Evolutionary conservation across 306 rosid genomes (phyloP).

Genomic region (Senna siamea): DNA sequence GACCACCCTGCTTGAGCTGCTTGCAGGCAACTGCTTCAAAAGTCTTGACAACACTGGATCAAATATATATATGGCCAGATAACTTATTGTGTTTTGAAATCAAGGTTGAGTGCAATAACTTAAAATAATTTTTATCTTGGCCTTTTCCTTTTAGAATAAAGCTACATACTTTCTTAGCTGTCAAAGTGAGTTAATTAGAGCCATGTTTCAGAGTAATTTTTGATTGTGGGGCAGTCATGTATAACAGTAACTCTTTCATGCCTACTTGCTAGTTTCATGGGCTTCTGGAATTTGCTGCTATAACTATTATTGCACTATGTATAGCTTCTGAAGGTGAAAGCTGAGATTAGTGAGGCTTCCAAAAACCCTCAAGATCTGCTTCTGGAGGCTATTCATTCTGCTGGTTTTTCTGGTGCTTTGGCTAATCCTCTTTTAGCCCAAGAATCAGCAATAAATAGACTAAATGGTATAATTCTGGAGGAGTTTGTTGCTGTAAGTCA

Average conservation of each 20-base stretch:
- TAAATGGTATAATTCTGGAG: slow-evolving; percentile 68
- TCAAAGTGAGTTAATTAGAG: slow-evolving; percentile 11
- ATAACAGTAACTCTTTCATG: slow-evolving; percentile 6
- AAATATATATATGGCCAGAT: slow-evolving; percentile 1
- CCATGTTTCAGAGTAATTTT: not conserved
- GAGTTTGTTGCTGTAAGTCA: slow-evolving; percentile 85
- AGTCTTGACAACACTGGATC: not conserved
- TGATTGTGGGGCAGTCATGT: slow-evolving; percentile 4
- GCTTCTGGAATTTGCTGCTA: slow-evolving; percentile 15
- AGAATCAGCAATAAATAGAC: slow-evolving; percentile 60
- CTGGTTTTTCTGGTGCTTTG: slow-evolving; percentile 84
- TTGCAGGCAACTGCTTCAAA: slow-evolving; percentile 11
- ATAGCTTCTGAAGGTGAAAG: slow-evolving; percentile 77
- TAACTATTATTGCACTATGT: slow-evolving; percentile 31
- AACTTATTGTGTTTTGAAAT: not conserved
- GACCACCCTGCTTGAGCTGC: not conserved
- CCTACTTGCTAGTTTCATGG: not conserved
- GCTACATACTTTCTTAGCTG: slow-evolving; percentile 15
- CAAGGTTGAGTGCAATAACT: not conserved
- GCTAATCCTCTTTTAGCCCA: slow-evolving; percentile 84
- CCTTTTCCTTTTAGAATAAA: slow-evolving; percentile 19
- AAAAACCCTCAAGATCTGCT: slow-evolving; percentile 81
- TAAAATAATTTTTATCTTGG: not conserved
- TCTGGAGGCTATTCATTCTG: slow-evolving; percentile 83
- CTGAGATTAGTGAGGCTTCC: slow-evolving; percentile 74